Base-by-base conservation (phyloP, 73 alveolate species). In the Paramecium sexaurelia region DNA sequence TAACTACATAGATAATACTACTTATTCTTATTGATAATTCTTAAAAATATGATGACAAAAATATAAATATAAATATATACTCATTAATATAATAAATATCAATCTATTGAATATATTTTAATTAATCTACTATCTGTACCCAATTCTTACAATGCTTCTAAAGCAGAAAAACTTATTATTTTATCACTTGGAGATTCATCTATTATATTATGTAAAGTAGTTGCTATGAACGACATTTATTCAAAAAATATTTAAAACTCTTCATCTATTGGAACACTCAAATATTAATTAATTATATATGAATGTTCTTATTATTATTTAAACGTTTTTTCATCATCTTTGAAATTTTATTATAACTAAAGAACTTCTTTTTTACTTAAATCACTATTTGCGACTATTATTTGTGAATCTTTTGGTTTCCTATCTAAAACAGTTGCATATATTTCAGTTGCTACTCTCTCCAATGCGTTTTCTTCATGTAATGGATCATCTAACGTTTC, bases 271-370 rank as follows among this genome's bases (percentile, higher is more conserved):
- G 83, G 86, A 36, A 71, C 86, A 27, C 32, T 71, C 56, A 71
- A 71, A 71, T 71, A 71, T 71, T 37, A n/a, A 35, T 33, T 37
- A 15, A 71, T 36, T 1, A 37, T 22, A 71, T 71, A 71, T n/a
- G 37, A 22, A 71, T 71, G 56, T 71, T 71, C 86, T 6, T 33
- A 11, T 33, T 71, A 71, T n/a, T 32, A 13, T 33, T 71, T 71
- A n/a, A 71, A 71, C 13, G 86, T 71, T 15, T 32, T 35, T 71
- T 71, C 86, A 71, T 71, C 86, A 71, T 71, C 86, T 71, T 71
- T 35, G 35, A 37, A 71, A 17, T 35, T 71, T 37, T 71, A 32
- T 78, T 78, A 27, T 41, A 45, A 78, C 35, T 73, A 6, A 3
- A 73, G 24, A 3, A 78, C 55, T 43, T 78, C 90, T n/a, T 39